Evolutionary conservation across 305 asterid species (phyloP), one percentile per base, ranked within the genome.

Genomic region (Plantago coronopus): DNA sequence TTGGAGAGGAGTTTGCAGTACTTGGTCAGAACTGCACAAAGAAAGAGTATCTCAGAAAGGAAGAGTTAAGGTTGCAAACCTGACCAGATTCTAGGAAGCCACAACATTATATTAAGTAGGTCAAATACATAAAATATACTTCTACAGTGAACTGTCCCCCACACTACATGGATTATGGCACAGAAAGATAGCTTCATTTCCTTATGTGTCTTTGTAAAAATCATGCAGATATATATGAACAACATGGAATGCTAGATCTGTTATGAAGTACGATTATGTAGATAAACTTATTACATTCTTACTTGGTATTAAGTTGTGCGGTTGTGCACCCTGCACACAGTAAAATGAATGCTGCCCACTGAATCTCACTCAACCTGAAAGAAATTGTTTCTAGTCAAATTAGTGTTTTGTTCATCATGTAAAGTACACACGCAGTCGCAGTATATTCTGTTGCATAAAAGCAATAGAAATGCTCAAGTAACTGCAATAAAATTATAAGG

Each of bases 271-370:
- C 19, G 62, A 47, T 25, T 12, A 69, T 50, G 57, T 45, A 58
- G 18, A 54, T 47, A 45, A 17, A 69, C 57, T 16, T n/a, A 68
- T 25, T 53, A 59, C 57, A 63, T 65, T 47, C 95, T 84, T 74
- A 93, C 99, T 79, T 83, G 43, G 97, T 79, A 61, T 83, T 89
- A 48, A 93, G 99, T 74, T 89, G 99, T 17, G 98, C 98, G n/a
- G 98, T 93, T 69, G 99, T 93, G 86, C 99, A 93, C 65, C 99
- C 99, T 18, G 97, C 99, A 74, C 96, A 81, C 73, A 93, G 75
- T 71, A 93, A 82, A 74, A 89, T 64, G 73, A 93, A 93, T 66
- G 97, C 99, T 43, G 97, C 91, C 97, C 99, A 93, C 71, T 93
- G 99, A 69, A 85, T 78, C 76, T 89, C 93, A 69, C 94, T 93